Evolutionary conservation across 257 asterid species (phyloP).

Genomic region (Forsythia viridissima): DNA sequence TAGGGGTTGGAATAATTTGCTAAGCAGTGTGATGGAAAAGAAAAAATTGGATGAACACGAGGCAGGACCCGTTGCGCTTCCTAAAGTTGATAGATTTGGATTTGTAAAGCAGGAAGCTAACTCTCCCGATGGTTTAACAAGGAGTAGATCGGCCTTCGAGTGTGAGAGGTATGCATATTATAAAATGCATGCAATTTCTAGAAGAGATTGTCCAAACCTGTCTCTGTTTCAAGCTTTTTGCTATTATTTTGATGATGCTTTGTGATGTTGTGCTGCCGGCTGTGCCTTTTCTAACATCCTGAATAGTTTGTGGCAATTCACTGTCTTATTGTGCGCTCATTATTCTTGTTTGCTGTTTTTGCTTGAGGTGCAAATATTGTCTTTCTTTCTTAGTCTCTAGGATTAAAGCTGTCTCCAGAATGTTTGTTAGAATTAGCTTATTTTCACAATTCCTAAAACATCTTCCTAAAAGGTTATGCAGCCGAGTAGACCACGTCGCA

Average conservation of each 20-base stretch:
- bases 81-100: constrained; percentile 75
- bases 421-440: not conserved
- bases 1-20: constrained; percentile 26
- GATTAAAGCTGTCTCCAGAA: not conserved
- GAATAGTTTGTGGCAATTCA: not conserved
- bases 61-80: constrained; percentile 43
- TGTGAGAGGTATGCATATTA: constrained; percentile 63
- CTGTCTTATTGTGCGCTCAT: not conserved
- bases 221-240: not conserved
- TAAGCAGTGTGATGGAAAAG: constrained; percentile 62
- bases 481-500: not conserved
- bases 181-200: not conserved
- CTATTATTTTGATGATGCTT: not conserved
- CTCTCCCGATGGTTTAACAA: constrained; percentile 59
- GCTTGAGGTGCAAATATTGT: not conserved
- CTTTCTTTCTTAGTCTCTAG: not conserved
- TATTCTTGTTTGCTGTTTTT: not conserved
- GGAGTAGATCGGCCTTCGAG: constrained; percentile 67
- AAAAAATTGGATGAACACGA: constrained; percentile 68
- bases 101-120: constrained; percentile 65
- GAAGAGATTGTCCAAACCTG: not conserved
- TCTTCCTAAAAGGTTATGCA: not conserved
- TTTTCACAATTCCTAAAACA: not conserved
- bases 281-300: not conserved
- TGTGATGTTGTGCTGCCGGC: constrained; percentile 9